Evolutionary conservation across 805 yeast species (phyloP).

Genomic region (Metschnikowia peoriensis): DNA sequence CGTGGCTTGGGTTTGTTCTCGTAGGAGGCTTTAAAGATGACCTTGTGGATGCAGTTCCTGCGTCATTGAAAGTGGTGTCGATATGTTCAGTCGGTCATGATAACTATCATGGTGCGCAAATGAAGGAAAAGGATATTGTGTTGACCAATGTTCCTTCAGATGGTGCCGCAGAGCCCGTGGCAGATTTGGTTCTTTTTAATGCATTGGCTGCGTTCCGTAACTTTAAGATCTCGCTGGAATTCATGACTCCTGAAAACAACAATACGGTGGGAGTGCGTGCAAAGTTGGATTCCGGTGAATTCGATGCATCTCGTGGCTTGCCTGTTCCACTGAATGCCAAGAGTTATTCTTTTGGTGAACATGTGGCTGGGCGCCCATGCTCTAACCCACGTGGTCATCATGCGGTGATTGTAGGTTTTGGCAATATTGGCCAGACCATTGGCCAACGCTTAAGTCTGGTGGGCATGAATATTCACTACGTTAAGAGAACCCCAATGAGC

Average conservation of each 20-base stretch:
- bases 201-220: conserved; percentile 60
- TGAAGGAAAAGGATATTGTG: conserved; percentile 44
- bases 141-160: conserved; percentile 56
- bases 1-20: conserved; percentile 53
- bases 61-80: conserved; percentile 45
- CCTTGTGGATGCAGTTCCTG: conserved; percentile 45
- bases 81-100: conserved; percentile 61
- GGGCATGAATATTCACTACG: conserved; percentile 65
- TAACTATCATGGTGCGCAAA: conserved; percentile 42
- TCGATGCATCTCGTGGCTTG: conserved; percentile 38
- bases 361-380: conserved; percentile 43
- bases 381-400: conserved; percentile 55
- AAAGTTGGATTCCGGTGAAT: conserved; percentile 29
- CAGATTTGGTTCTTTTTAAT: conserved; percentile 64
- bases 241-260: conserved; percentile 34
- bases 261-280: conserved; percentile 49
- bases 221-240: conserved; percentile 46
- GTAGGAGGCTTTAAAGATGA: conserved; percentile 51
- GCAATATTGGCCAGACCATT: conserved; percentile 67
- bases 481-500: conserved; percentile 50
- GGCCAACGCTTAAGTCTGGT: conserved; percentile 55
- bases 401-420: conserved; percentile 71
- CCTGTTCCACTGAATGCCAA: conserved; percentile 4
- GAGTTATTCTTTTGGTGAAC: conserved; percentile 42
- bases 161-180: conserved; percentile 68